Conservation (phyloP, 2,329 filamentous ascomycete species). For the Xylariaceae sp. region DNA sequence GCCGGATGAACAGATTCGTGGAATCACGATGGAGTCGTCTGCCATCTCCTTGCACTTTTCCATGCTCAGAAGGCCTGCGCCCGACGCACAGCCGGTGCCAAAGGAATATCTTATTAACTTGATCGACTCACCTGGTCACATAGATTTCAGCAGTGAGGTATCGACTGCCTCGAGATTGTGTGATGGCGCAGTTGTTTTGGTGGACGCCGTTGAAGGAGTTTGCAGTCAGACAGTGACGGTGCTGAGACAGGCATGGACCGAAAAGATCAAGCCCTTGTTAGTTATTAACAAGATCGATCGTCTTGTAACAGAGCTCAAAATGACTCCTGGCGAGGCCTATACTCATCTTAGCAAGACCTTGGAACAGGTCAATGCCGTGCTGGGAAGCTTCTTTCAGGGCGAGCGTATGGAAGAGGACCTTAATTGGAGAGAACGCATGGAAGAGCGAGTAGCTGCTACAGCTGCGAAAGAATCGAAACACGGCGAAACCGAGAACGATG, state of each 20-base stretch:
- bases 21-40: constrained; percentile 99
- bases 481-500: constrained; percentile 46
- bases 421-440: constrained; percentile 89
- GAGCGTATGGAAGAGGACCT: constrained; percentile 98
- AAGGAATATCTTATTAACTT: constrained; percentile 95
- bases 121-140: constrained; percentile 96
- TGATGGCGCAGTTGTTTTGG: constrained; percentile 88
- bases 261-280: constrained; percentile 88
- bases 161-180: constrained; percentile 92
- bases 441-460: constrained; percentile 72
- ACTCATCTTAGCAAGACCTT: constrained; percentile 81
- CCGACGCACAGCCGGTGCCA: constrained; percentile 62
- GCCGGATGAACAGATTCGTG: constrained; percentile 89
- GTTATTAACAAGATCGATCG: constrained; percentile 99
- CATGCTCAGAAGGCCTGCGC: constrained; percentile 68
- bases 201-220: constrained; percentile 95
- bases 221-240: constrained; percentile 99
- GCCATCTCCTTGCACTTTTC: constrained; percentile 96
- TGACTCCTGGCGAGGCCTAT: constrained; percentile 86
- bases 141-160: constrained; percentile 97
- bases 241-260: constrained; percentile 87
- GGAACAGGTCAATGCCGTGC: constrained; percentile 94
- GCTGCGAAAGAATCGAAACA: constrained; percentile 53
- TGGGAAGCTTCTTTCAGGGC: constrained; percentile 95
- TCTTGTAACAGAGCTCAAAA: constrained; percentile 86